phyloP scores from a whole-genome alignment of 768 basidiomycete species.

The Boletellus ananas region DNA sequence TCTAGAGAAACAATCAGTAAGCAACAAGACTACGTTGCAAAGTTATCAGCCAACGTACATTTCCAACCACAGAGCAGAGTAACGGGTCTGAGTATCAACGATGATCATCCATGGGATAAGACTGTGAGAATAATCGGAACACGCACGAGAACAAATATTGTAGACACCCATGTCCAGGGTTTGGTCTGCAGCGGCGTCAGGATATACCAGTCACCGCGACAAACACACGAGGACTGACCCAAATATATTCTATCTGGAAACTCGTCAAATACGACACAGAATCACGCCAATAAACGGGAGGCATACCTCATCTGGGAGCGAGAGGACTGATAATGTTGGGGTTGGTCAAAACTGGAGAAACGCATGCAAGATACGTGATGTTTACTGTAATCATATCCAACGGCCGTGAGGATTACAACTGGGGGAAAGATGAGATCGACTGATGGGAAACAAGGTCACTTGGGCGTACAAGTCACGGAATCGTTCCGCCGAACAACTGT shows the following conservation, averaged over 20 bases:
- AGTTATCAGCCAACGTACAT: not conserved
- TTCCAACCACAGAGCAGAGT: not conserved
- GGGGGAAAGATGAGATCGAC: not conserved
- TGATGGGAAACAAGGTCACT: not conserved
- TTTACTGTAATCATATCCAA: slow-evolving; percentile 1
- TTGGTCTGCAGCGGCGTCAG: too few species aligned
- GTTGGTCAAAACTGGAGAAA: not conserved
- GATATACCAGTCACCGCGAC: too few species aligned
- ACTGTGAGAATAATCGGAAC: too few species aligned
- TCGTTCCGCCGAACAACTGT: not conserved
- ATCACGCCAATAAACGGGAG: not conserved
- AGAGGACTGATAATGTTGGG: not conserved
- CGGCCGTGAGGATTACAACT: not conserved
- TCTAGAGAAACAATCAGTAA: not conserved
- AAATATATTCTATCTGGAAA: not conserved
- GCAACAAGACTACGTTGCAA: too few species aligned
- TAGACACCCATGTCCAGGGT: too few species aligned
- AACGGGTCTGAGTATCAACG: not conserved
- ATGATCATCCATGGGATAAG: not conserved
- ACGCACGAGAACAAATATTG: too few species aligned
- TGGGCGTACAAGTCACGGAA: not conserved
- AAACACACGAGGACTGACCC: not conserved
- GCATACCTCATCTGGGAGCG: not conserved
- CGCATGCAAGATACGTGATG: not conserved
- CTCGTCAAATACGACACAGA: not conserved